Base-by-base conservation (phyloP, 805 yeast genomes). In the Candida sphagnicola region DNA sequence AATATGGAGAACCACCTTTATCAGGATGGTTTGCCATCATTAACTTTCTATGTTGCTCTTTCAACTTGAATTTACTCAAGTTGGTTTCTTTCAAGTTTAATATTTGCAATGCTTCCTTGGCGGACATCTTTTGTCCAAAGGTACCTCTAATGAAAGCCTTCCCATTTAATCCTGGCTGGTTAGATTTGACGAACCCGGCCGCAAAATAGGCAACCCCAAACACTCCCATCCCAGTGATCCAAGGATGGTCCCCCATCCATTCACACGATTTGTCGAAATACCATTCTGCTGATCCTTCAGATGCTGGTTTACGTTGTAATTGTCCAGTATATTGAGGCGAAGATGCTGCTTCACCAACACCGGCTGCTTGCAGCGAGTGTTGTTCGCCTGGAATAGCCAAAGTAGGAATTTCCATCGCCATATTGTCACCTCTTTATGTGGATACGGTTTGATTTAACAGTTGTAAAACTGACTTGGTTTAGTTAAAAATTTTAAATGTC, bases 11-110 rank as follows among this genome's bases (percentile, higher is more conserved):
- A 2, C 97, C 97, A 24, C 96, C 96, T 57, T 81, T 85, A 67
- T 90, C 97, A 8, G 97, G 97, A 57, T 90, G 97, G 59, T 90
- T 90, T 35, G 84, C 76, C 62, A 87, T 63, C 93, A 90, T 85
- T 53, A 89, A 82, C 50, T 71, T 72, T 64, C 96, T 77, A 57
- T 90, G 96, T 43, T 80, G 81, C 45, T 82, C 88, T 56, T 84
- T 83, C 53, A 89, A 70, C 51, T 73, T 80, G 43, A 80, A 74
- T 60, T 77, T 79, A 30, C 77, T 70, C 53, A 80, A 62, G 16
- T 74, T 78, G 26, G 78, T 68, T 57, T 85, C 93, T 47, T 76
- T 80, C 51, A 89, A 67, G 53, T 83, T 85, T 50, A 91, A 74
- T 21, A 91, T 85, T 56, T 78, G 89, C 44, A 89, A 71, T 3